Base-by-base conservation (phyloP, 2,329 filamentous ascomycete species). In the Geosmithia putterillii region DNA sequence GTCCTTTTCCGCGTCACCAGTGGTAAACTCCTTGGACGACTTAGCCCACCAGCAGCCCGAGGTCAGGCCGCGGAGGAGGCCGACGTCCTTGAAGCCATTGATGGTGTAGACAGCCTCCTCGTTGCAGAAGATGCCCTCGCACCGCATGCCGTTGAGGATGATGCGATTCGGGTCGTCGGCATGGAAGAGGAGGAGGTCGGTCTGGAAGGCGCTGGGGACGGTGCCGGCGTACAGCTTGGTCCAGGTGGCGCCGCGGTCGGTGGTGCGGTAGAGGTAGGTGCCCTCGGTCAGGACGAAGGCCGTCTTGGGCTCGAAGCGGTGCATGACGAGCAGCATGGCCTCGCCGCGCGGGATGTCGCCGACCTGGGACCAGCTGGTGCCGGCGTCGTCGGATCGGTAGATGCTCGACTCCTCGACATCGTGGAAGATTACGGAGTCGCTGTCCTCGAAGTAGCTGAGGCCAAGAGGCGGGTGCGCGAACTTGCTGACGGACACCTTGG, bases 401-500 rank as follows among this genome's bases (percentile, higher is more conserved):
- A 94, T 71, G 48, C 77, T 78, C 46, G 73, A 71, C 36, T 73
- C 72, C 14, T 70, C 61, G 41, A 67, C 56, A 58, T 94, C 84
- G 53, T 83, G 79, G 57, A 87, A 80, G 39, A 96, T 64, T 46
- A 94, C 70, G 42, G 83, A 76, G 59, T 95, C 82, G 51, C 86
- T 89, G 60, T 90, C 86, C 56, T 92, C 82, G 57, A 98, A 96
- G 65, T 95, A 98, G 64, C 84, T 83, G 50, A 95, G 67, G 57
- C 80, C 79, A 43, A 65, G 58, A 1, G 87, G 85, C 43, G 71
- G 63, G 53, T 79, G 70, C 38, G 83, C 68, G 64, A 95, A 85
- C 40, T 73, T 63, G 43, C 69, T 83, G 46, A 70, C 65, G 48
- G 73, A 69, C 54, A 95, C 72, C 44, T 71, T 70, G 20, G 89